Base-by-base conservation (phyloP, 441 rosid genomes). In the Erodium moschatum region DNA sequence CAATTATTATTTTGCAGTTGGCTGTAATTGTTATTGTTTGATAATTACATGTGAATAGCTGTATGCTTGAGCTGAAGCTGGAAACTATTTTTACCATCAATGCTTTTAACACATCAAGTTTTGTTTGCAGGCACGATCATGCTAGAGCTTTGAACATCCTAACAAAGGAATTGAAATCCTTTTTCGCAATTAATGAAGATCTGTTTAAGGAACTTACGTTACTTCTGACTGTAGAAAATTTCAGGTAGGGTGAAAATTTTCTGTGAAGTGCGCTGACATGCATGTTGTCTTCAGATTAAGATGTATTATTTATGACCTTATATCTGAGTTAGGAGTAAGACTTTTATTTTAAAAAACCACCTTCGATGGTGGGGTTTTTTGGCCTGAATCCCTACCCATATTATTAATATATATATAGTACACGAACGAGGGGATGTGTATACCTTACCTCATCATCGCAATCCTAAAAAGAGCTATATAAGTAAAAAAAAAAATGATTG, bases 121-220 rank as follows among this genome's bases (percentile, higher is more conserved):
- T 56, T 18, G 48, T 65, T 67, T 78, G 78, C 72, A 89, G 96
- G 85, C 77, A 76, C 16, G 96, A 89, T 69, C 93, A 89, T 21
- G 81, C 89, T 33, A 86, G 82, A 74, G 96, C 87, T 0, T 88
- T 89, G 71, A 89, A 87, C 0, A 81, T 89, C 75, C 82, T 89
- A 74, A 87, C 86, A 65, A 89, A 87, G 84, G 96, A 89, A 70
- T 79, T 89, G 82, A 89, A 87, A 73, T 92, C 81, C 21, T 89
- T 87, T 79, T 78, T 92, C 0, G 81, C 91, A 54, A 86, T 87
- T 75, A 87, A 89, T 72, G 93, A 87, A 72, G 93, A 89, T 8
- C 86, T 89, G 42, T 87, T 86, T 73, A 89, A 89, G 76, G 96
- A 89, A 80, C 87, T 89, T 67, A 87, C 93, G 0, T 92, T 85